Conservation (phyloP, 164 flowering plant genomes). For the Magnolia kwangsiensis region DNA sequence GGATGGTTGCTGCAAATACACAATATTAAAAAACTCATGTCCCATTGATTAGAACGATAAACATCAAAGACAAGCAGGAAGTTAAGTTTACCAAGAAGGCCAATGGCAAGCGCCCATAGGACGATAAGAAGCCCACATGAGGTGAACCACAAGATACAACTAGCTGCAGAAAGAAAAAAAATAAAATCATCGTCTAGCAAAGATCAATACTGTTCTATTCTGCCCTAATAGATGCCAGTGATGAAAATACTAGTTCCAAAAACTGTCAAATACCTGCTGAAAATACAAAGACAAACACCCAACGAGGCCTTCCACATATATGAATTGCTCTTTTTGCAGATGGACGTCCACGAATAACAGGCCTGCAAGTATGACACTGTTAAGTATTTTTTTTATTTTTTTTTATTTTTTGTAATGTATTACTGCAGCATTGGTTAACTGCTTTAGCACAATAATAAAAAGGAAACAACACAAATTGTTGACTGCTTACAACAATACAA, state of each 20-base stretch:
- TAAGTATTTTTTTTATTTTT: no score
- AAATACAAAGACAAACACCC: conserved; percentile 73
- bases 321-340: conserved; percentile 77
- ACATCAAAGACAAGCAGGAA: neutral
- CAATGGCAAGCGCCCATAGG: conserved; percentile 68
- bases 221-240: neutral
- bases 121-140: conserved; percentile 82
- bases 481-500: neutral
- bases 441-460: neutral
- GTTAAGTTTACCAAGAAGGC: conserved; percentile 63
- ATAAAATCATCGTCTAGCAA: conserved; percentile 2
- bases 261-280: conserved; percentile 45
- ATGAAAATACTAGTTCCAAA: neutral
- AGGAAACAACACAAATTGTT: neutral
- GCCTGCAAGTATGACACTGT: conserved; percentile 38
- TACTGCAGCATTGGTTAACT: neutral
- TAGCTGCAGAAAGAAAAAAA: conserved; percentile 38
- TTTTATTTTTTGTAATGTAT: no score
- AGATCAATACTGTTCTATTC: neutral
- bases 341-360: conserved; percentile 97
- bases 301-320: conserved; percentile 93
- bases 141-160: conserved; percentile 76
- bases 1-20: conserved; percentile 55
- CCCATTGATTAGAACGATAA: neutral
- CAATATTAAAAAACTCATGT: neutral